Percentiles rank a stretch among this genome's conserved stretches.
Evolutionary conservation across 441 rosid genomes (phyloP).

Genomic region (Viola pubescens): DNA sequence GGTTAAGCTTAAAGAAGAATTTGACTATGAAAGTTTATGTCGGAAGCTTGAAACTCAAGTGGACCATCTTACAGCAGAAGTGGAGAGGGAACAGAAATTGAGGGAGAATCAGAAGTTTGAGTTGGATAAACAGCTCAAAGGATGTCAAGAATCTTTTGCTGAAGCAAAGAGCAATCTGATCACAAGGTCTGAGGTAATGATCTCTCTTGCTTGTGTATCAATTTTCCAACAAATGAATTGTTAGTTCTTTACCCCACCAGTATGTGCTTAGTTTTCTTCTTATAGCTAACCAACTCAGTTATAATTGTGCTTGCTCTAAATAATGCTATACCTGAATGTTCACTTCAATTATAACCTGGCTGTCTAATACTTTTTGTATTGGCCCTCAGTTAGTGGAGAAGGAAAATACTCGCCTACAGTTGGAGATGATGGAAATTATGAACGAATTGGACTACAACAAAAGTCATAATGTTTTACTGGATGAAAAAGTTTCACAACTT

Average conservation of each 20-base stretch:
- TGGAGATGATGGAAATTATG: conserved; percentile 41
- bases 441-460: conserved; percentile 48
- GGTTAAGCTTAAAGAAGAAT: conserved; percentile 91
- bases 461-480: conserved; percentile 44
- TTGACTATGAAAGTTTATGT: conserved; percentile 83
- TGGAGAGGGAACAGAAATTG: conserved; percentile 67
- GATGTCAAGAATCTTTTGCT: conserved; percentile 41
- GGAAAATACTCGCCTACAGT: conserved; percentile 51
- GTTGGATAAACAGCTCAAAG: conserved; percentile 44
- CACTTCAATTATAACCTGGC: conserved; percentile 5
- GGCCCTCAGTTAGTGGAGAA: conserved; percentile 54
- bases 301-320: conserved; percentile 27
- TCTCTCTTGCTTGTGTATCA: conserved; percentile 24
- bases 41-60: conserved; percentile 71
- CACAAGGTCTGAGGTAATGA: conserved; percentile 75
- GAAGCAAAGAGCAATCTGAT: conserved; percentile 39
- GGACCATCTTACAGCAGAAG: conserved; percentile 72
- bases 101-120: conserved; percentile 48
- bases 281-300: conserved; percentile 31
- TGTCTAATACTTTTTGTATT: conserved; percentile 9
- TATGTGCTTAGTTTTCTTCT: conserved; percentile 3
- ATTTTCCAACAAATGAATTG: neutral
- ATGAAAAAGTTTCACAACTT: conserved; percentile 40
- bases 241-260: neutral
- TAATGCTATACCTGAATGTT: conserved; percentile 9